Evolutionary conservation across 2,329 filamentous ascomycete genomes (phyloP).

Genomic region (Fusarium equiseti): DNA sequence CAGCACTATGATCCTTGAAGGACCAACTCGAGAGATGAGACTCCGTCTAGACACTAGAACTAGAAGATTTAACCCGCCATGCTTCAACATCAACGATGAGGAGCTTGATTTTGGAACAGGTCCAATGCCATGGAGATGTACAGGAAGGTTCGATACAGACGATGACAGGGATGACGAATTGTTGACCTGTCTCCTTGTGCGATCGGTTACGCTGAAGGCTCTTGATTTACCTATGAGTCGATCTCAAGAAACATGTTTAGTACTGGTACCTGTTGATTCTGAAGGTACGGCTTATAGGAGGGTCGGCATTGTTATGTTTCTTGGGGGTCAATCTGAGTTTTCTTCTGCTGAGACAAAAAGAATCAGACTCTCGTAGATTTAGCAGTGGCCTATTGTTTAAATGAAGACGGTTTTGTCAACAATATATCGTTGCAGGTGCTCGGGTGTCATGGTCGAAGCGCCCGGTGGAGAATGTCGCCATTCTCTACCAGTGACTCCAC

Average conservation of each 20-base stretch:
- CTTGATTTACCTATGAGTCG: accelerated
- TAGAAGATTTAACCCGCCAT: background rate
- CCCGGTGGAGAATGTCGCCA: background rate
- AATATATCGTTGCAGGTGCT: background rate
- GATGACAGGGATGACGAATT: background rate
- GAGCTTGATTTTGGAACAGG: background rate
- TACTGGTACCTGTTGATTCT: background rate
- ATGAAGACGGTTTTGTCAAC: accelerated
- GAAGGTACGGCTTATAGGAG: background rate
- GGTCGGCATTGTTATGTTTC: background rate
- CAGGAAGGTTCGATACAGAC: slow-evolving; percentile 5
- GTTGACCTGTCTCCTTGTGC: slow-evolving; percentile 14
- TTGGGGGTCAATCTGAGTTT: background rate
- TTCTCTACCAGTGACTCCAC: background rate
- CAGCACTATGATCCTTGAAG: background rate
- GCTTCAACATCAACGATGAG: background rate
- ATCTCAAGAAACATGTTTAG: slow-evolving; percentile 2
- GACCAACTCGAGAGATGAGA: background rate
- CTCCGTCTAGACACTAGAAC: background rate
- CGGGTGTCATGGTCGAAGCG: background rate
- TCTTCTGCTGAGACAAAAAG: background rate
- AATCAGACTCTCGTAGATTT: background rate
- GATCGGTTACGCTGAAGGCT: background rate
- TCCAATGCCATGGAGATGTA: slow-evolving; percentile 13
- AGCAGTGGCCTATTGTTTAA: no score